phyloP scores from a whole-genome alignment of 2,329 filamentous ascomycete species.

The Chrysosporium keratinophilum region DNA sequence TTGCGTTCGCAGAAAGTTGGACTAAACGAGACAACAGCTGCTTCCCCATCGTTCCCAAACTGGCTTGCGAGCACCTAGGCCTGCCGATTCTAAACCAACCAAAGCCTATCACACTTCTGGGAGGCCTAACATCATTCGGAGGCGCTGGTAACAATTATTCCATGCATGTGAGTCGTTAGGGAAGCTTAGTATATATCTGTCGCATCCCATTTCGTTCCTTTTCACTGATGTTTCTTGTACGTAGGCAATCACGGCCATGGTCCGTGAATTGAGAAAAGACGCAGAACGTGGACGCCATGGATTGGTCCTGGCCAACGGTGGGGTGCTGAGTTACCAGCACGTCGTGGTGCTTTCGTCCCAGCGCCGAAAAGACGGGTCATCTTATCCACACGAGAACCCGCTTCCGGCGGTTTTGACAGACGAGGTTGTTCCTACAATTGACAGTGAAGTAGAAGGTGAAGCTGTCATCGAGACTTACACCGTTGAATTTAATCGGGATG shows the following conservation, averaged over 20 bases:
- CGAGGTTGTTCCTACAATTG: conserved; percentile 32
- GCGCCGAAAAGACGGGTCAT: conserved; percentile 29
- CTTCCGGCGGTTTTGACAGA: conserved; percentile 37
- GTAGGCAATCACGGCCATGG: conserved; percentile 46
- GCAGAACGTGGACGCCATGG: conserved; percentile 38
- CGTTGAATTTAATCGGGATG: conserved; percentile 46
- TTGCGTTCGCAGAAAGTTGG: background rate
- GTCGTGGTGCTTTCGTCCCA: conserved; percentile 47
- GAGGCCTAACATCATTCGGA: conserved; percentile 58
- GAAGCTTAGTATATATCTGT: background rate
- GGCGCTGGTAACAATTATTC: conserved; percentile 63
- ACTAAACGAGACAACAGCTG: conserved; percentile 38
- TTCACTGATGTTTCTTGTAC: background rate
- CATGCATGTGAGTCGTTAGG: conserved; percentile 45
- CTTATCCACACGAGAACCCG: conserved; percentile 41
- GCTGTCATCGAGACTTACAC: conserved; percentile 53
- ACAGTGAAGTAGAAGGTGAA: conserved; percentile 40
- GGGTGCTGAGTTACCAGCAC: conserved; percentile 55
- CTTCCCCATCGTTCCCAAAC: conserved; percentile 59
- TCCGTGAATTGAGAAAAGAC: conserved; percentile 42
- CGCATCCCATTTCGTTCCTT: background rate
- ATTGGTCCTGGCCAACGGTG: conserved; percentile 56
- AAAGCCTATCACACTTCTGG: conserved; percentile 52
- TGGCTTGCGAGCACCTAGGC: conserved; percentile 51
- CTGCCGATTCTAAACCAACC: conserved; percentile 38